Conservation (phyloP, 345 rosid species). For the Gossypium bickii region DNA sequence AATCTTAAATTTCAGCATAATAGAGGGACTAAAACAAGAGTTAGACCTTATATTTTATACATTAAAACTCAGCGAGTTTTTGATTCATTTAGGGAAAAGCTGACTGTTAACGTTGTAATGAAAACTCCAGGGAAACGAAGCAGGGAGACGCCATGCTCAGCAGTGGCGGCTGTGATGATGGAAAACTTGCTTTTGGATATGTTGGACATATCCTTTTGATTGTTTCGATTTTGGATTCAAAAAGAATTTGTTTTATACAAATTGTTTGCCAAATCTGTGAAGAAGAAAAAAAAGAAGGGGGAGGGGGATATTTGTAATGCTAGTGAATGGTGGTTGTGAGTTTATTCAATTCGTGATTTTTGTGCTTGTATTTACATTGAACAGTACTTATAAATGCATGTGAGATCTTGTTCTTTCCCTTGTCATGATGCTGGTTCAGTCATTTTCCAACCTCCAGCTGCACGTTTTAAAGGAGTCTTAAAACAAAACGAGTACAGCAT, state of each 20-base stretch:
- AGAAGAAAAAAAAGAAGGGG: too few species aligned
- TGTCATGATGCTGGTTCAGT: too few species aligned
- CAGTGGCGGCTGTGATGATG: constrained; percentile 44
- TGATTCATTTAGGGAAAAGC: neutral
- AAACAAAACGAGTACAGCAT: neutral
- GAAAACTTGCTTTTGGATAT: constrained; percentile 41
- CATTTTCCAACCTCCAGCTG: too few species aligned
- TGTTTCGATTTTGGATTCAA: too few species aligned
- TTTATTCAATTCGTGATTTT: neutral
- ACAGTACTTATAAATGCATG: too few species aligned
- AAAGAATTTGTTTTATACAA: neutral
- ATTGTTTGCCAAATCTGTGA: neutral
- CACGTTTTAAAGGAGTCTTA: too few species aligned
- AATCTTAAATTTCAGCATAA: too few species aligned
- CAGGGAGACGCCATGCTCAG: constrained; percentile 23
- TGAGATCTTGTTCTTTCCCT: too few species aligned
- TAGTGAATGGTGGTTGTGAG: neutral
- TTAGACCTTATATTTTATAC: too few species aligned
- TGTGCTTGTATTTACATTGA: neutral
- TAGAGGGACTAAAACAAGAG: too few species aligned
- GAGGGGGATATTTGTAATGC: neutral
- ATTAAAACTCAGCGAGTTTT: too few species aligned
- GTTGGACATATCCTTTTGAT: constrained; percentile 41
- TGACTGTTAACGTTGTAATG: neutral
- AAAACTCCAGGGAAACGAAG: constrained; percentile 20